Base-by-base conservation (phyloP, 176 grass and related monocot genomes). In the Dactylis glomerata region DNA sequence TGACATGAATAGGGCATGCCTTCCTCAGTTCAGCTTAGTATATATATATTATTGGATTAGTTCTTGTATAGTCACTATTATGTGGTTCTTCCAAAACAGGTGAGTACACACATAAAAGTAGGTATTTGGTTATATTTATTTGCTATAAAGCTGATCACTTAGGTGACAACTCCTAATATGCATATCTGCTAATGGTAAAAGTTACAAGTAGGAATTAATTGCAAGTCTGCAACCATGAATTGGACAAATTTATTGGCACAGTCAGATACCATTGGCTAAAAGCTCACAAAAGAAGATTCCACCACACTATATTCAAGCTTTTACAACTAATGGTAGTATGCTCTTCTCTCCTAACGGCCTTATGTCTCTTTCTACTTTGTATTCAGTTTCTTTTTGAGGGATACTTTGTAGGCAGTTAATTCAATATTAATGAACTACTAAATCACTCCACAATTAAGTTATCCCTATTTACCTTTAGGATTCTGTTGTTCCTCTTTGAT, bases 241-340 rank as follows among this genome's bases (percentile, higher is more conserved):
- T 36, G 22, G 38, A 61, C 41, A 23, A 72, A 73, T 64, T 73
- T 24, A 73, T 72, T 6, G 38, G 74, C 17, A 82, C 49, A 63
- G 55, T 88, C 75, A 73, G 54, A 84, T 73, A 54, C 54, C 87
- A 84, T 79, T 44, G 33, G 44, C 20, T 17, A 78, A 78, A 83
- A 41, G 51, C 23, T 74, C 70, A 28, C 22, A 68, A 82, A 87
- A 40, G 51, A 61, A 51, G 42, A 4, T 50, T 22, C 15, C 62
- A 88, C 75, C 61, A 16, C 61, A 63, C 57, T 79, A 46, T 27
- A 59, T 59, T 11, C 15, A 59, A 78, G 3, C 62, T 79, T 31
- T 64, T 79, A 63, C 38, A 32, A n/a, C 15, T 46, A 79, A 79
- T n/a, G 23, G 77, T 45, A 56, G 77, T 15, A 81, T 67, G 57